These are phyloP conservation scores for Polytrichum commune DNA, from an alignment of 225 moss, liverwort and hornwort genomes.

Conservation along the genomic window DNA sequence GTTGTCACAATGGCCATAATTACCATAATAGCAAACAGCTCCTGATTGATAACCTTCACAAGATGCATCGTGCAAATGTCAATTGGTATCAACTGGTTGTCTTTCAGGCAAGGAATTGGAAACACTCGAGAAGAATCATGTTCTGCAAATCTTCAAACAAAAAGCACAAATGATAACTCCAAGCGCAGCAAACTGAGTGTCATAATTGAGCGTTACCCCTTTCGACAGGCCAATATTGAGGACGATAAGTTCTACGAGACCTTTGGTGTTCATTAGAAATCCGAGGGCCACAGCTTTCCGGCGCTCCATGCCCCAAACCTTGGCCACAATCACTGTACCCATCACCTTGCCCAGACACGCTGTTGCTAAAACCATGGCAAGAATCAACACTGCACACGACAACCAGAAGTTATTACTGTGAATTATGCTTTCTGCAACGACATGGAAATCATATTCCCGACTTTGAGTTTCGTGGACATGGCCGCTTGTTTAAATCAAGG, in stretches of 20 bases:
- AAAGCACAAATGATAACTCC: no score
- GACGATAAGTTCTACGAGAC: conserved; percentile 79
- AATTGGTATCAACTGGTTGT: conserved; percentile 2
- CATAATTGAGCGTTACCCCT: conserved; percentile 39
- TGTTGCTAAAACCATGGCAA: conserved; percentile 53
- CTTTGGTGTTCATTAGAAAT: conserved; percentile 83
- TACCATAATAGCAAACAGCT: conserved; percentile 73
- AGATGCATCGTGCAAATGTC: neutral
- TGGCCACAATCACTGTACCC: conserved; percentile 43
- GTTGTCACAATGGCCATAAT: conserved; percentile 74
- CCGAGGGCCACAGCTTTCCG: conserved; percentile 54
- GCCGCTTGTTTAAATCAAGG: no score
- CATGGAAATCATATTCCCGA: no score
- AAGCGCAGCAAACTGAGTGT: no score
- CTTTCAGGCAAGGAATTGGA: no score
- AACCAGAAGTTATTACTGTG: neutral
- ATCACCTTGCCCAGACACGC: conserved; percentile 63
- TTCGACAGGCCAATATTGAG: conserved; percentile 77
- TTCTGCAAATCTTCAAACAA: no score
- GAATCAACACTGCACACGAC: conserved; percentile 46
- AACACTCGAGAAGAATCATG: no score
- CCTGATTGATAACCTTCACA: conserved; percentile 61
- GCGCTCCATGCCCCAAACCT: conserved; percentile 40
- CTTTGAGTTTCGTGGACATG: no score
- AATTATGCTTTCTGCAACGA: no score